A percentile compares a stretch with the other conserved stretches of the same genome.
These are phyloP conservation scores for Ambispora gerdemannii DNA, from an alignment of 192 early-diverging fungal species.

Conservation along the genomic window DNA sequence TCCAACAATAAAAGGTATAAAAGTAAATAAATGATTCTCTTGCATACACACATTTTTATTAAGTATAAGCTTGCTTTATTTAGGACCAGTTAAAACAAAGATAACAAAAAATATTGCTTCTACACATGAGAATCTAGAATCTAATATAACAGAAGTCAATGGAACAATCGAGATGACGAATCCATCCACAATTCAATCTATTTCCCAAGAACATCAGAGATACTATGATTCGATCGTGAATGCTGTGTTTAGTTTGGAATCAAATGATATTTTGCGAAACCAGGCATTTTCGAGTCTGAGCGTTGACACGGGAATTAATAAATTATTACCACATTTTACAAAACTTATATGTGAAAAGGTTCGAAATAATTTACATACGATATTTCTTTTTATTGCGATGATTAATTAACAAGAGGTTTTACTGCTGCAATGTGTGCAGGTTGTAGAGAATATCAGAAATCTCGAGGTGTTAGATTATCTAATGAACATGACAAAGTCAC, in stretches of 20 bases:
- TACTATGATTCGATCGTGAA: conserved; percentile 93
- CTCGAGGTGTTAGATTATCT: conserved; percentile 67
- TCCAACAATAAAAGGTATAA: conserved; percentile 51
- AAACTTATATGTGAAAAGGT: conserved; percentile 86
- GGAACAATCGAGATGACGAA: too few species aligned
- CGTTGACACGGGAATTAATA: conserved; percentile 91
- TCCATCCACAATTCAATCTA: conserved; percentile 80
- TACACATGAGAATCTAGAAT: conserved; percentile 33
- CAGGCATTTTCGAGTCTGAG: conserved; percentile 80
- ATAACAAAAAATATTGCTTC: background rate
- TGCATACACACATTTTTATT: background rate
- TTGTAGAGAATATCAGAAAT: conserved; percentile 76
- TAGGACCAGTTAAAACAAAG: background rate
- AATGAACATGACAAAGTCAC: conserved; percentile 73
- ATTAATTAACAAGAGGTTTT: background rate
- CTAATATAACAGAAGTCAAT: too few species aligned
- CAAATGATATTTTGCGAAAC: conserved; percentile 51
- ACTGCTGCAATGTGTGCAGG: conserved; percentile 36
- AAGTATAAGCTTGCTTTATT: background rate
- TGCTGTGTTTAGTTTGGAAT: conserved; percentile 65
- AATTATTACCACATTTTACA: conserved; percentile 92
- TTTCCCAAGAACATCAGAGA: conserved; percentile 90
- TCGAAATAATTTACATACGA: background rate
- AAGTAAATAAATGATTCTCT: background rate
- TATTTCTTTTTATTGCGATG: background rate